Evolutionary conservation across 495 filamentous ascomycete genomes (phyloP).

Genomic region (Penicillium verhagenii): DNA sequence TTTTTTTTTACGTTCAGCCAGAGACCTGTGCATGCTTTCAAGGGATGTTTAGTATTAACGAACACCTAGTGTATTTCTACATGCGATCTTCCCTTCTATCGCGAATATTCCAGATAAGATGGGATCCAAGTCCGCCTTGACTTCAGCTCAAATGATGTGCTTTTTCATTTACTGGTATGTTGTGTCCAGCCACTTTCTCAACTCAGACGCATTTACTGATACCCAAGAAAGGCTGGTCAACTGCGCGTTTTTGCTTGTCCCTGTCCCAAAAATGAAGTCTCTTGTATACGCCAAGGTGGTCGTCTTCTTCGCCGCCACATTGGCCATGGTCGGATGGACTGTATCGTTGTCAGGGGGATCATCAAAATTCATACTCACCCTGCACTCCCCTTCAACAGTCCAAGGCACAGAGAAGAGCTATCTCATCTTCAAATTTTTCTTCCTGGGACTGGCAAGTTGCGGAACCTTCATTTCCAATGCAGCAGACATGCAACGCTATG

Average conservation of each 20-base stretch:
- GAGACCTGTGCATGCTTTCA: no score
- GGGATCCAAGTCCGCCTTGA: conserved; percentile 33
- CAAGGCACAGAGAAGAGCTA: conserved; percentile 29
- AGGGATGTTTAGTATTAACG: no score
- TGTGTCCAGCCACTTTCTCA: no score
- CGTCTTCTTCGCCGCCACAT: conserved; percentile 30
- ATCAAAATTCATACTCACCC: conserved; percentile 8
- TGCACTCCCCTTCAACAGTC: conserved; percentile 26
- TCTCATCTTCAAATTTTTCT: conserved; percentile 35
- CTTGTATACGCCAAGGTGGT: conserved; percentile 35
- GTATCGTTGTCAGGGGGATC: conserved; percentile 28
- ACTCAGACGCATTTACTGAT: background rate
- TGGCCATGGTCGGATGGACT: conserved; percentile 37
- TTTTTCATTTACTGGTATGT: conserved; percentile 32
- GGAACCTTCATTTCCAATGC: conserved; percentile 51
- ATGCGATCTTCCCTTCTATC: conserved; percentile 36
- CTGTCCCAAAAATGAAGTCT: conserved; percentile 35
- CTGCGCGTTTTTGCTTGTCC: conserved; percentile 35
- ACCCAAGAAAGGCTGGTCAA: conserved; percentile 21
- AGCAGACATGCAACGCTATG: conserved; percentile 42
- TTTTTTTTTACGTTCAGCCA: no score
- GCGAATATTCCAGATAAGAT: conserved; percentile 33
- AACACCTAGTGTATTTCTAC: conserved; percentile 32
- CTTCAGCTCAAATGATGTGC: conserved; percentile 37
- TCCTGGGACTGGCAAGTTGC: conserved; percentile 34